Evolutionary conservation across 768 basidiomycete genomes (phyloP), one percentile per base, ranked within the genome.

Genomic region (Tricholoma terreum): DNA sequence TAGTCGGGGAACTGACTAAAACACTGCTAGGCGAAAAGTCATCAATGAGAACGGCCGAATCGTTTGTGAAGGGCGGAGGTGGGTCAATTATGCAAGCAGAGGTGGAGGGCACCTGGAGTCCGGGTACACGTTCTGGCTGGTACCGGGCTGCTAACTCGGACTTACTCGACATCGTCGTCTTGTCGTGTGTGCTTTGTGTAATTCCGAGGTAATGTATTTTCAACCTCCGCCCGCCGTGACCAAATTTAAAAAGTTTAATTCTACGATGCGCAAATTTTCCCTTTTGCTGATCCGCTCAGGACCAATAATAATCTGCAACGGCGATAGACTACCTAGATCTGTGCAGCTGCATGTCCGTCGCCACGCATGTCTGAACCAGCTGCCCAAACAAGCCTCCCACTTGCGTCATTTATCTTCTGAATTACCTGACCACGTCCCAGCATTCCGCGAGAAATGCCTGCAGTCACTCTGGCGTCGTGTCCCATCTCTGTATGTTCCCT

Each of bases 361-460:
- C 82, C 90, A 34, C 94, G 83, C 56, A 83, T 84, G 70, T 99
- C 97, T 4, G 90, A 93, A 6, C 95, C 96, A 21, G 92, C 96
- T 1, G 91, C 94, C 97, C 97, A 98, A 4, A 95, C 89, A n/a
- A 80, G 75, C 68, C 73, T 77, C 12, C 92, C 90, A 27, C 84
- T 83, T 48, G 73, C 73, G 67, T 87, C 82, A 6, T 79, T 74
- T 17, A 91, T 70, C 69, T 82, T 88, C 73, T 96, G 94, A 61
- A 98, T 97, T 55, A 98, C 76, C 75, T 98, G 92, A 5, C 93
- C 92, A 2, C 92, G 82, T 21, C 93, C 92, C 74, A 94, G 78
- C 77, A 86, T 78, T 2, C 73, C 76, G 54, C 90, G 79, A 38
- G 68, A 70, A 66, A 85, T 86, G 1, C 90, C 90, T 5, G 64